Percentiles rank a stretch among this genome's conserved stretches.
These are phyloP conservation scores for Hypoxylon lienhwacheense DNA, from an alignment of 495 filamentous ascomycete species.

Conservation along the genomic window DNA sequence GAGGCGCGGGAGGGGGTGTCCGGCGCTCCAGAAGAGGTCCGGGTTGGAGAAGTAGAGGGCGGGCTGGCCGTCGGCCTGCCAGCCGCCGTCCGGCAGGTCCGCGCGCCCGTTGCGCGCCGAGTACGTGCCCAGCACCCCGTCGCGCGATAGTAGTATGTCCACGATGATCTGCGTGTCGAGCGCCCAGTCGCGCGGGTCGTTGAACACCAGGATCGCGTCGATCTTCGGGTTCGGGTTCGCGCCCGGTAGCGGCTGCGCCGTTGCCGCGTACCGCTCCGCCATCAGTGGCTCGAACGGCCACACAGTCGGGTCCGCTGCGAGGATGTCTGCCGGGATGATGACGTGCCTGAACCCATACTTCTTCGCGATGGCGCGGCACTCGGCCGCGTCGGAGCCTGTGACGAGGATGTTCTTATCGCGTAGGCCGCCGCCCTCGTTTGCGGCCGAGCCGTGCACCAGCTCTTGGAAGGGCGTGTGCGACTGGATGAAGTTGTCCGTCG, in stretches of 20 bases:
- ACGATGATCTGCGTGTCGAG: constrained; percentile 80
- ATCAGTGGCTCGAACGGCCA: constrained; percentile 78
- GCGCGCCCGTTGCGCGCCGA: constrained; percentile 54
- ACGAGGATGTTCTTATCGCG: constrained; percentile 77
- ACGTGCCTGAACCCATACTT: constrained; percentile 85
- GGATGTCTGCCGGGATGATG: constrained; percentile 81
- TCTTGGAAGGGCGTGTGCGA: constrained; percentile 79
- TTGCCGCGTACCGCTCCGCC: constrained; percentile 59
- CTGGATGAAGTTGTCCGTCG: constrained; percentile 71
- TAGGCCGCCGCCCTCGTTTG: constrained; percentile 39
- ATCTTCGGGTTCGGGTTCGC: constrained; percentile 64
- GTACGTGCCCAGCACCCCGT: constrained; percentile 76
- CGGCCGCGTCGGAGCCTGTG: constrained; percentile 75
- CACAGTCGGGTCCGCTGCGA: constrained; percentile 68
- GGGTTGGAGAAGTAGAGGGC: constrained; percentile 85
- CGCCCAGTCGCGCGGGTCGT: constrained; percentile 92
- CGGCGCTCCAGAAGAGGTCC: constrained; percentile 84
- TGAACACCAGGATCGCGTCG: constrained; percentile 84
- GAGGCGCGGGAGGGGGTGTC: constrained; percentile 80
- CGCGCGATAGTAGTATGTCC: constrained; percentile 75
- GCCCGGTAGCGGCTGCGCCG: constrained; percentile 62
- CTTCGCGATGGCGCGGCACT: constrained; percentile 75
- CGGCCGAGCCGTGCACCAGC: constrained; percentile 42
- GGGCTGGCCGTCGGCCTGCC: constrained; percentile 77
- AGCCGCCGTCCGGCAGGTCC: constrained; percentile 67